A percentile compares a stretch with the other conserved stretches of the same genome.
These are phyloP conservation scores for Leishmania arabica DNA, from an alignment of 208 protist genomes.

Conservation along the genomic window DNA sequence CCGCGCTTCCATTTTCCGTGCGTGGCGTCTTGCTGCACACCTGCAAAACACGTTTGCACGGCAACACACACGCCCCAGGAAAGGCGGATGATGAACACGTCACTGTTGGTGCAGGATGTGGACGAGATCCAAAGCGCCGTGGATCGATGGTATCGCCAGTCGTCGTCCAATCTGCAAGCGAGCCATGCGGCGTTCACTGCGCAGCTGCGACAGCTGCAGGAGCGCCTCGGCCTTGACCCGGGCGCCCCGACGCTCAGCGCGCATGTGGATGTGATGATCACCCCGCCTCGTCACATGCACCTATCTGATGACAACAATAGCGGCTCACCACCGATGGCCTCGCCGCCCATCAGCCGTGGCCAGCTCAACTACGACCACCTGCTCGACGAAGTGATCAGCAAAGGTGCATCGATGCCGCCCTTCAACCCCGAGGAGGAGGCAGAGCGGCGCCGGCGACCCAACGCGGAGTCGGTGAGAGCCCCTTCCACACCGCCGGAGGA, in stretches of 20 bases:
- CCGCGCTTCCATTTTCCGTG: neutral
- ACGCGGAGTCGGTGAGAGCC: conserved; percentile 42
- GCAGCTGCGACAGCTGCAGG: conserved; percentile 62
- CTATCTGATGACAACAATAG: conserved; percentile 35
- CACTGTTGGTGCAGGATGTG: conserved; percentile 58
- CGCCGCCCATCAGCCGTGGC: conserved; percentile 44
- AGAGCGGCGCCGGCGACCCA: conserved; percentile 57
- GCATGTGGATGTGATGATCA: conserved; percentile 42
- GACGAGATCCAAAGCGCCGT: conserved; percentile 66
- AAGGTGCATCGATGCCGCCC: conserved; percentile 26
- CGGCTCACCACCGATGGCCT: conserved; percentile 64
- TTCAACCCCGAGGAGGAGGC: conserved; percentile 38
- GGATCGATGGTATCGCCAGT: conserved; percentile 65
- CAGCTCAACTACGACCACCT: conserved; percentile 59
- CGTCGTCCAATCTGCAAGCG: conserved; percentile 37
- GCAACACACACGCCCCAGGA: neutral
- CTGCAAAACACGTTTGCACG: neutral
- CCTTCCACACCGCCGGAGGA: conserved; percentile 56
- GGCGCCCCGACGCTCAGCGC: conserved; percentile 1
- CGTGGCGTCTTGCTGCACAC: neutral
- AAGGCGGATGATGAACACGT: conserved; percentile 33
- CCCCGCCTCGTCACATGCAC: conserved; percentile 48
- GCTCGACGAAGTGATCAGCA: conserved; percentile 46
- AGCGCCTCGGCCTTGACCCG: conserved; percentile 36
- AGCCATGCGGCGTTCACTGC: conserved; percentile 44